Percentiles rank a stretch among this genome's conserved stretches.
Evolutionary conservation across 2,329 filamentous ascomycete species (phyloP).

Genomic region (Chaetomium sp.): DNA sequence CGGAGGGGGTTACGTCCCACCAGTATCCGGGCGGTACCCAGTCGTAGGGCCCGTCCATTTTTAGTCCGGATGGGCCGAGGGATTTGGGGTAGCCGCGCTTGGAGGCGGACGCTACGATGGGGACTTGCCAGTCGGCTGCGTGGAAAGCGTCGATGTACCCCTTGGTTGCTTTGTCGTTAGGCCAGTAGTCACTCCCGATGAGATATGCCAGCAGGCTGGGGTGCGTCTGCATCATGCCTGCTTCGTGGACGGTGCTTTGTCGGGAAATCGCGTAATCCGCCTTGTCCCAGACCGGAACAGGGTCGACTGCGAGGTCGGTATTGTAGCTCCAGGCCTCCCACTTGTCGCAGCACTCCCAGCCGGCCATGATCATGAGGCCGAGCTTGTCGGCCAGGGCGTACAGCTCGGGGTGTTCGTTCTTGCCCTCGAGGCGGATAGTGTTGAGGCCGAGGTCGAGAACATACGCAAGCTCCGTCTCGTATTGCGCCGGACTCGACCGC

Average conservation of each 20-base stretch:
- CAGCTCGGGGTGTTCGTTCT: conserved; percentile 55
- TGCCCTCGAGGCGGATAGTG: conserved; percentile 57
- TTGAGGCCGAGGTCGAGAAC: conserved; percentile 57
- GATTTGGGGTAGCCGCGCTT: conserved; percentile 46
- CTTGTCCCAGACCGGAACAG: conserved; percentile 39
- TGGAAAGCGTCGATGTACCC: conserved; percentile 47
- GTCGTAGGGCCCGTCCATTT: conserved; percentile 61
- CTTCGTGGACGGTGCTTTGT: conserved; percentile 53
- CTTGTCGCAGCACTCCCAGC: conserved; percentile 63
- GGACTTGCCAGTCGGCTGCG: conserved; percentile 47
- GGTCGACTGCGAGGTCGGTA: conserved; percentile 37
- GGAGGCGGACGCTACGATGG: conserved; percentile 51
- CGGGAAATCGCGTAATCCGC: conserved; percentile 50
- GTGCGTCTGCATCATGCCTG: conserved; percentile 52
- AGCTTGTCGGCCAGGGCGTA: conserved; percentile 53
- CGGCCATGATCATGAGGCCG: conserved; percentile 55
- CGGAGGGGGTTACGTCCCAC: conserved; percentile 39
- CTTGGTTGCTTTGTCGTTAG: conserved; percentile 47
- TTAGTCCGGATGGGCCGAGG: conserved; percentile 53
- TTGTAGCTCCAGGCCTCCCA: conserved; percentile 62
- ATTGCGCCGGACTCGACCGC: conserved; percentile 45
- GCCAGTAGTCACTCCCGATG: conserved; percentile 58
- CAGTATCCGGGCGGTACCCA: conserved; percentile 62
- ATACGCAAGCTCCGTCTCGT: conserved; percentile 44
- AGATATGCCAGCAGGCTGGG: conserved; percentile 53